A percentile compares a stretch with the other conserved stretches of the same genome.
phyloP scores from a whole-genome alignment of 208 protist genomes.

The Leishmania guyanensis region DNA sequence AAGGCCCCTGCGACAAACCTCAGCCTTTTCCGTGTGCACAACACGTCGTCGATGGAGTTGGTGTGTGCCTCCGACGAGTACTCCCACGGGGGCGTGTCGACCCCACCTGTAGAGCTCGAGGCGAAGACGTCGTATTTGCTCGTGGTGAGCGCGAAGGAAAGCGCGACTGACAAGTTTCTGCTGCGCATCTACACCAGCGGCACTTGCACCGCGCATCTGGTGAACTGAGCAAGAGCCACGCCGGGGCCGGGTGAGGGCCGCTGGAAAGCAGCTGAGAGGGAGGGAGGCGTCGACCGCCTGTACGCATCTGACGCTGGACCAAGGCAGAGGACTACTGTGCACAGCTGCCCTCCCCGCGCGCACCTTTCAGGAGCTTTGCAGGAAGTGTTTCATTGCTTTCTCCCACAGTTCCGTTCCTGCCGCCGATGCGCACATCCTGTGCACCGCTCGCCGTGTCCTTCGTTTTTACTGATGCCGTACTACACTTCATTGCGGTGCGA shows the following conservation, averaged over 20 bases:
- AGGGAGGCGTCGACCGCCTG: not conserved
- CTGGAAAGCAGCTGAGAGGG: not conserved
- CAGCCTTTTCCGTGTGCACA: slow-evolving; percentile 53
- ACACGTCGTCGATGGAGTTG: slow-evolving; percentile 56
- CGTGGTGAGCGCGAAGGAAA: slow-evolving; percentile 53
- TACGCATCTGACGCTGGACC: not conserved
- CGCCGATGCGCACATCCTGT: not conserved
- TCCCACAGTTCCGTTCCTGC: not conserved
- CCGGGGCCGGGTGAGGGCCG: not conserved
- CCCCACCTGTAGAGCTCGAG: slow-evolving; percentile 51
- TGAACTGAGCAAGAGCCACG: slow-evolving; percentile 15
- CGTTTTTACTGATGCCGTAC: not conserved
- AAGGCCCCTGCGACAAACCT: slow-evolving; percentile 42
- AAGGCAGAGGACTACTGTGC: not conserved
- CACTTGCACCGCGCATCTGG: slow-evolving; percentile 33
- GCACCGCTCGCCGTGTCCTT: not conserved
- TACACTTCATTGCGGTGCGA: not conserved
- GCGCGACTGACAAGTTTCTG: slow-evolving; percentile 58
- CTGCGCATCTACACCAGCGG: slow-evolving; percentile 66
- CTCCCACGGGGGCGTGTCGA: slow-evolving; percentile 40
- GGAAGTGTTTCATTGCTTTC: not conserved
- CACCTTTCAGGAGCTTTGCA: not conserved
- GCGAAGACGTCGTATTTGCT: slow-evolving; percentile 54
- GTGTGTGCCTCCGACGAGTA: slow-evolving; percentile 58
- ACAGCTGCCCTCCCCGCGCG: not conserved